Percentiles rank a stretch among this genome's conserved stretches.
These are phyloP conservation scores for Orbilia quercus DNA, from an alignment of 2,329 filamentous ascomycete genomes.

Conservation along the genomic window DNA sequence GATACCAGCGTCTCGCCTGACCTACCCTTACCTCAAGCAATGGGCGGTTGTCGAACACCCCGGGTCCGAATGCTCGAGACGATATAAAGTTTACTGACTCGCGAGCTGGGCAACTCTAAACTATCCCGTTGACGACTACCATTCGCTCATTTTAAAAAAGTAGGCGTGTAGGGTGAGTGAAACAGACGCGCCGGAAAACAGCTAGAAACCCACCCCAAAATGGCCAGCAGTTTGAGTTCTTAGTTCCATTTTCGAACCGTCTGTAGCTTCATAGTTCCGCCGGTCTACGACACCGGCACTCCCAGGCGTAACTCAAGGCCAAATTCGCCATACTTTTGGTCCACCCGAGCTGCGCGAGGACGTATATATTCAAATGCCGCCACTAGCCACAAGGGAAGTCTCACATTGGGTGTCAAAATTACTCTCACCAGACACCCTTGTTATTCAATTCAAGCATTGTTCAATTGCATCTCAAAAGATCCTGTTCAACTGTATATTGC, in stretches of 20 bases:
- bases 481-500: too few species aligned
- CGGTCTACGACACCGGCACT: conserved; percentile 26
- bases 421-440: too few species aligned
- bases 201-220: conserved; percentile 25
- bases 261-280: conserved; percentile 30
- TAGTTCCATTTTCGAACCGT: conserved; percentile 20
- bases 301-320: conserved; percentile 17
- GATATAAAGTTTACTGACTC: conserved; percentile 55
- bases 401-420: conserved; percentile 12
- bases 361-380: conserved; percentile 33
- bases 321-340: conserved; percentile 11
- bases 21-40: conserved; percentile 47
- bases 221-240: conserved; percentile 31
- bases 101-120: conserved; percentile 34
- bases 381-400: conserved; percentile 21
- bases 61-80: conserved; percentile 24
- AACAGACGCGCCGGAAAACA: conserved; percentile 53
- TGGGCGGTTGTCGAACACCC: conserved; percentile 36
- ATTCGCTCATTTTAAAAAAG: not conserved
- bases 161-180: conserved; percentile 41
- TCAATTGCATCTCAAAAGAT: not conserved
- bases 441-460: too few species aligned
- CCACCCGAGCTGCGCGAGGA: conserved; percentile 5
- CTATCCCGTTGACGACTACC: conserved; percentile 20
- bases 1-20: conserved; percentile 53